Conservation (phyloP, 2,329 filamentous ascomycete species). For the Alternaria novae-zelandiae region DNA sequence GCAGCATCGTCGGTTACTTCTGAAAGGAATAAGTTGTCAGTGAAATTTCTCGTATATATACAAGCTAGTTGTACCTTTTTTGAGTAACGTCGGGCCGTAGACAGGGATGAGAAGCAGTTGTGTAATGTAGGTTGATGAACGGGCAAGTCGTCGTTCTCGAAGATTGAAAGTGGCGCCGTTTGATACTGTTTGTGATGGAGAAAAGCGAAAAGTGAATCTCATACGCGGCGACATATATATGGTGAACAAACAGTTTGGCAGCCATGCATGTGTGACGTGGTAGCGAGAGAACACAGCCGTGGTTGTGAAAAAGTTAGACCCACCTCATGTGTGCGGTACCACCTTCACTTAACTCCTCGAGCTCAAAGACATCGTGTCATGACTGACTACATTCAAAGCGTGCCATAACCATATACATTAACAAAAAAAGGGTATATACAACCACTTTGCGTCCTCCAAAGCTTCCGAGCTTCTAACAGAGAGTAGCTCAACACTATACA, state of each 20-base stretch:
- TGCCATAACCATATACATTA: neutral
- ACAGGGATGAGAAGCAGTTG: neutral
- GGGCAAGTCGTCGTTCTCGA: neutral
- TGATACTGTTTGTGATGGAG: neutral
- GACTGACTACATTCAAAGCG: too few relatives aligned
- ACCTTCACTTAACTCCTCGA: neutral
- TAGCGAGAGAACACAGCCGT: neutral
- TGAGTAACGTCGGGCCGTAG: neutral
- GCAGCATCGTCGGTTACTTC: neutral
- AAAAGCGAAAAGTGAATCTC: neutral
- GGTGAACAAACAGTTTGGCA: neutral
- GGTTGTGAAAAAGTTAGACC: neutral
- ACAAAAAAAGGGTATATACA: conserved; percentile 4
- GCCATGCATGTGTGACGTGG: neutral
- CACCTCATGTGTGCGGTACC: neutral
- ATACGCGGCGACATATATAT: neutral
- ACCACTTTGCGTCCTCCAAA: neutral
- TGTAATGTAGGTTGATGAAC: neutral
- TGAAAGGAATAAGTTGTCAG: neutral
- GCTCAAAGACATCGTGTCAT: neutral
- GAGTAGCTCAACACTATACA: neutral
- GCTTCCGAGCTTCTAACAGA: too few relatives aligned
- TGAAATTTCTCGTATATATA: fast-evolving
- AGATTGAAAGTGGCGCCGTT: neutral
- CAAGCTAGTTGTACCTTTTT: neutral